A percentile compares a stretch with the other conserved stretches of the same genome.
These are phyloP conservation scores for Microstroma glucosiphilum DNA, from an alignment of 1,284 basidiomycete species.

Conservation along the genomic window DNA sequence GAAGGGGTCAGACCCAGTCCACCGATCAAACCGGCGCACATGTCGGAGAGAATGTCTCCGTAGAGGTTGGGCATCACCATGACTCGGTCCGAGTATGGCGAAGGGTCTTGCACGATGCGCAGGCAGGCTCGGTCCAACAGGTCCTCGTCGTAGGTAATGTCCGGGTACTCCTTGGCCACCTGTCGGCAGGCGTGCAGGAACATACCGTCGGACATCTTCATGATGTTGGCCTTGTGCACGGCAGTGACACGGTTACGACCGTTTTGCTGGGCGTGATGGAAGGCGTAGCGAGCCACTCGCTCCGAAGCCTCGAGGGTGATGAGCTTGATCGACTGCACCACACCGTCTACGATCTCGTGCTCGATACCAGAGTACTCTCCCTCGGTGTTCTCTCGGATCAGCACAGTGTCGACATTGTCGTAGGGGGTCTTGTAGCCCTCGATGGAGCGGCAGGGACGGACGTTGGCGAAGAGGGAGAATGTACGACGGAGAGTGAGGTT, in stretches of 20 bases:
- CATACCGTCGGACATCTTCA: conserved; percentile 98
- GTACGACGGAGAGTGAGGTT: conserved; percentile 99
- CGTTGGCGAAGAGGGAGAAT: conserved; percentile 97
- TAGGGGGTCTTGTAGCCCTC: conserved; percentile 96
- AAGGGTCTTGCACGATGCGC: conserved; percentile 72
- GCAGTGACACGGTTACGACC: conserved; percentile 99
- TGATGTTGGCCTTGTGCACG: conserved; percentile 99
- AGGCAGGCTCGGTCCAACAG: conserved; percentile 93
- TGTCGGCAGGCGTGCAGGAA: conserved; percentile 98
- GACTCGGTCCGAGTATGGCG: conserved; percentile 70
- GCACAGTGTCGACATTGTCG: conserved; percentile 93
- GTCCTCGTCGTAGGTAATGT: conserved; percentile 78
- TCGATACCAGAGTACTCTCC: conserved; percentile 99
- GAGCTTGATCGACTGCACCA: conserved; percentile 97
- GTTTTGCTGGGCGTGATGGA: conserved; percentile 99
- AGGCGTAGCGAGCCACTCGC: conserved; percentile 93
- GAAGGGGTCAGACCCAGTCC: conserved; percentile 96
- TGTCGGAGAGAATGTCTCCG: conserved; percentile 96
- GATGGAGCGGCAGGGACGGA: conserved; percentile 95
- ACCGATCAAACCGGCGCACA: conserved; percentile 94
- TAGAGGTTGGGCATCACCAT: conserved; percentile 98
- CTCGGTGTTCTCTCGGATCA: conserved; percentile 99
- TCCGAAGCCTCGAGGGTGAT: conserved; percentile 93
- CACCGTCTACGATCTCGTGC: conserved; percentile 88
- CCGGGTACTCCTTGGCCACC: conserved; percentile 77